A percentile compares a stretch with the other conserved stretches of the same genome.
Evolutionary conservation across 768 basidiomycete genomes (phyloP).

Genomic region (Amanita phalloides): DNA sequence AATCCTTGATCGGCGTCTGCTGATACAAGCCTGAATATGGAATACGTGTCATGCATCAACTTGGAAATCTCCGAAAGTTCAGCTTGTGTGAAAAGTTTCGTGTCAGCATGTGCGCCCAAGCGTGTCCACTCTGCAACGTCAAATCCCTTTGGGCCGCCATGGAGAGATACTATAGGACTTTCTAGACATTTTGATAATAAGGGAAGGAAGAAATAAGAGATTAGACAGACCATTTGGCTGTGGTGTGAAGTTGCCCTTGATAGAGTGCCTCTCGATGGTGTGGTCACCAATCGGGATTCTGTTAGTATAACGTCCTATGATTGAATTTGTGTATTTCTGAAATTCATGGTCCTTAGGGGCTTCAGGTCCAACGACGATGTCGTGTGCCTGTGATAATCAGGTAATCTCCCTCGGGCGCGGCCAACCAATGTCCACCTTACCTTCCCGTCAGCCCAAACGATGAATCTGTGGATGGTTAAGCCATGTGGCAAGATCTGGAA

Average conservation of each 20-base stretch:
- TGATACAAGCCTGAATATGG: slow-evolving; percentile 48
- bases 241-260: slow-evolving; percentile 35
- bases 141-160: slow-evolving; percentile 61
- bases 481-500: slow-evolving; percentile 54
- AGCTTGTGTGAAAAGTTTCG: slow-evolving; percentile 43
- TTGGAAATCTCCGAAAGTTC: slow-evolving; percentile 36
- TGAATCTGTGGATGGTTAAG: slow-evolving; percentile 56
- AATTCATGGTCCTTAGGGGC: slow-evolving; percentile 41
- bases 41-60: slow-evolving; percentile 22
- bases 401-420: neutral
- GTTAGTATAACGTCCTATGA: slow-evolving; percentile 67
- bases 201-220: neutral
- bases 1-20: slow-evolving; percentile 64
- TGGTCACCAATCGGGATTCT: slow-evolving; percentile 55
- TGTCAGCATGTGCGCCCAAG: slow-evolving; percentile 25
- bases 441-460: slow-evolving; percentile 54
- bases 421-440: slow-evolving; percentile 20
- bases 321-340: slow-evolving; percentile 63
- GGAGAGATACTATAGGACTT: slow-evolving; percentile 48
- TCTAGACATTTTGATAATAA: slow-evolving; percentile 20
- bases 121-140: slow-evolving; percentile 46
- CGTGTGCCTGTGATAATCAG: slow-evolving; percentile 43
- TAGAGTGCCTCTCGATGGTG: slow-evolving; percentile 39
- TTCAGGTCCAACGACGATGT: slow-evolving; percentile 69
- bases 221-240: slow-evolving; percentile 26